Percentiles rank a stretch among this genome's conserved stretches.
Evolutionary conservation across 1,139 yeast species (phyloP).

Genomic region (Tardiomyces depauwii): DNA sequence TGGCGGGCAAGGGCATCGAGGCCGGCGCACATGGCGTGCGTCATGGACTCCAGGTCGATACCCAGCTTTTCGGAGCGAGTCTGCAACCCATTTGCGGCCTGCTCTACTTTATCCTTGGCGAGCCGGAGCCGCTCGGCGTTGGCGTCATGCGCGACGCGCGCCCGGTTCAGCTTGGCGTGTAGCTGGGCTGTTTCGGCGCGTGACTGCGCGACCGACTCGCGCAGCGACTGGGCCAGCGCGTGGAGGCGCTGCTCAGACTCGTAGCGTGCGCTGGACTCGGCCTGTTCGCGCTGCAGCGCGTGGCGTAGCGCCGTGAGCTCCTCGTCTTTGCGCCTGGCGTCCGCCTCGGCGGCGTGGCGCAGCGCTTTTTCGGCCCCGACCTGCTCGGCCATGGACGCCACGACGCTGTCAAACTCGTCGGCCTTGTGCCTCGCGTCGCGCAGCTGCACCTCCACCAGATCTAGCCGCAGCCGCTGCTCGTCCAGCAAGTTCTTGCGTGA

Average conservation of each 20-base stretch:
- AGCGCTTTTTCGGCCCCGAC: slow-evolving; percentile 1
- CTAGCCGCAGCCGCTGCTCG: slow-evolving; percentile 31
- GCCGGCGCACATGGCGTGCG: not conserved
- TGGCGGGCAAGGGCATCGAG: not conserved
- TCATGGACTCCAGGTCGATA: not conserved
- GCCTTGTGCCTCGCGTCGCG: slow-evolving; percentile 9
- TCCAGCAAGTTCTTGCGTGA: slow-evolving; percentile 30
- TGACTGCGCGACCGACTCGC: not conserved
- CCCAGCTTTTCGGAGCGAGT: not conserved
- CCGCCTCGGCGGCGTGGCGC: slow-evolving; percentile 3
- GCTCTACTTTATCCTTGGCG: not conserved
- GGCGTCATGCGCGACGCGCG: not conserved
- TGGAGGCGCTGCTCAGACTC: slow-evolving; percentile 2
- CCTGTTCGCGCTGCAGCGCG: slow-evolving; percentile 3
- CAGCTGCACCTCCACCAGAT: slow-evolving; percentile 29
- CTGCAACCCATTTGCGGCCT: not conserved
- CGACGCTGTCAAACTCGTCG: slow-evolving; percentile 4
- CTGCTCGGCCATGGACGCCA: slow-evolving; percentile 2
- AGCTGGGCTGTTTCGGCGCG: not conserved
- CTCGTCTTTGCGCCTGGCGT: slow-evolving; percentile 3
- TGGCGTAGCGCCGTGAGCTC: slow-evolving; percentile 1
- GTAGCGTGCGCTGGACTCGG: slow-evolving; percentile 2
- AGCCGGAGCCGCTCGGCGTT: not conserved
- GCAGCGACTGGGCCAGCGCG: not conserved
- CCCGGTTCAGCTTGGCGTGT: not conserved